phyloP scores from a whole-genome alignment of 1,284 basidiomycete species.

The Microbotryum scabiosae region DNA sequence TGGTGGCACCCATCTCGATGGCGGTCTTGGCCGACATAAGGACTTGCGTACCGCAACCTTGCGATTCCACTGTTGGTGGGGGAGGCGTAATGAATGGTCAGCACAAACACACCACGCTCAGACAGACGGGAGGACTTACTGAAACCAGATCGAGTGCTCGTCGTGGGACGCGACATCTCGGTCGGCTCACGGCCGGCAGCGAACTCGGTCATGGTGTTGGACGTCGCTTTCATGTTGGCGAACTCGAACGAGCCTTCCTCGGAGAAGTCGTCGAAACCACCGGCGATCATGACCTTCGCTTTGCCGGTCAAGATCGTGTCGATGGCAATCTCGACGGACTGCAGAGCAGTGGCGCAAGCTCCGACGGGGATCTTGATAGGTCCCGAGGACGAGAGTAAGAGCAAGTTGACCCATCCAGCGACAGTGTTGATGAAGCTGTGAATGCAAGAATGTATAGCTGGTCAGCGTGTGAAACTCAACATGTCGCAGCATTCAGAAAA shows the following conservation, averaged over 20 bases:
- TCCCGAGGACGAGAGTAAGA: constrained; percentile 86
- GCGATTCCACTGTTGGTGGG: constrained; percentile 62
- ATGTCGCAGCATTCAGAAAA: constrained; percentile 16
- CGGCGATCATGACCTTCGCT: constrained; percentile 98
- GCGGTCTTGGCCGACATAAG: constrained; percentile 96
- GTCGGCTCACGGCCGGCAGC: constrained; percentile 97
- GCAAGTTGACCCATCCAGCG: constrained; percentile 93
- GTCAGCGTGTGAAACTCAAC: constrained; percentile 9
- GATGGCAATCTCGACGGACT: constrained; percentile 95
- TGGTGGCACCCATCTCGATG: constrained; percentile 83
- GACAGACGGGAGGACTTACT: constrained; percentile 44
- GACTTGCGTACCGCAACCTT: constrained; percentile 92
- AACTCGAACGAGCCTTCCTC: constrained; percentile 48
- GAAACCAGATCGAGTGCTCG: constrained; percentile 78
- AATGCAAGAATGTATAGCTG: constrained; percentile 10
- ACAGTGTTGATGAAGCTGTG: constrained; percentile 90
- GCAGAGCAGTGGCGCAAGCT: constrained; percentile 94
- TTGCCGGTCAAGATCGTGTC: constrained; percentile 91
- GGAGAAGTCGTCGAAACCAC: constrained; percentile 94
- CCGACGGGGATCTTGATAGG: constrained; percentile 99
- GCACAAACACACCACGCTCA: background rate
- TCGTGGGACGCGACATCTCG: constrained; percentile 96
- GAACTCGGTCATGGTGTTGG: constrained; percentile 91
- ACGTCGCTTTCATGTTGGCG: constrained; percentile 99
- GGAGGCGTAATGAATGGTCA: constrained; percentile 7